A percentile compares a stretch with the other conserved stretches of the same genome.
Conservation (phyloP, 2,329 filamentous ascomycete genomes). For the Trichoderma koningiopsis region DNA sequence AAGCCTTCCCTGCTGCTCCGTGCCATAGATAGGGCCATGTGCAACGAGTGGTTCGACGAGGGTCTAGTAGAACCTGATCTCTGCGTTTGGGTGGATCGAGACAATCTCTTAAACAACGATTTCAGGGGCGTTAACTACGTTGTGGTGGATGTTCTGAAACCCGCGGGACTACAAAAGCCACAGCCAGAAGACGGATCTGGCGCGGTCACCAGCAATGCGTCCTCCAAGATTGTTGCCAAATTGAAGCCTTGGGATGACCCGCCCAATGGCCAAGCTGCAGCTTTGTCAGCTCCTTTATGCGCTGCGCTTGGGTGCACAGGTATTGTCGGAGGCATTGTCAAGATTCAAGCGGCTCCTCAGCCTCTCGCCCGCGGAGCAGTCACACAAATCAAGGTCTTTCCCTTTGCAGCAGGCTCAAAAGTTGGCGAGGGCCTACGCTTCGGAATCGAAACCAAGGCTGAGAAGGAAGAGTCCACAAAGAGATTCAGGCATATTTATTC, state of each 20-base stretch:
- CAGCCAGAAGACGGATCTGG: slow-evolving; percentile 67
- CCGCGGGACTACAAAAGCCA: slow-evolving; percentile 73
- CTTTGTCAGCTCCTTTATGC: slow-evolving; percentile 77
- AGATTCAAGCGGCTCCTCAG: slow-evolving; percentile 78
- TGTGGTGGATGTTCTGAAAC: slow-evolving; percentile 81
- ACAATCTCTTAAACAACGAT: slow-evolving; percentile 70
- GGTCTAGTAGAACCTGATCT: slow-evolving; percentile 60
- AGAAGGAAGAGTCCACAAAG: slow-evolving; percentile 75
- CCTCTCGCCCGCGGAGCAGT: slow-evolving; percentile 69
- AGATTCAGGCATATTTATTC: slow-evolving; percentile 73
- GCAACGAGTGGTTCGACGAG: slow-evolving; percentile 78
- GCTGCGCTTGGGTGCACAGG: slow-evolving; percentile 69
- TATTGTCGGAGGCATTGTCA: slow-evolving; percentile 82
- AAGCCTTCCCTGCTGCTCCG: slow-evolving; percentile 75
- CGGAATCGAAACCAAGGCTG: slow-evolving; percentile 81
- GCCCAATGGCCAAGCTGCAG: slow-evolving; percentile 77
- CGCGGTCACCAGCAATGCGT: slow-evolving; percentile 46
- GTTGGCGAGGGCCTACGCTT: slow-evolving; percentile 73
- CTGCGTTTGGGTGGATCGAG: slow-evolving; percentile 82
- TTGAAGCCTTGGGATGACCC: slow-evolving; percentile 82
- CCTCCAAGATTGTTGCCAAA: slow-evolving; percentile 70
- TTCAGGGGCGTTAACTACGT: slow-evolving; percentile 78
- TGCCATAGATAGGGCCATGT: slow-evolving; percentile 71
- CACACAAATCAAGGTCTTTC: slow-evolving; percentile 73
- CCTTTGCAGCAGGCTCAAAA: slow-evolving; percentile 67